Base-by-base conservation (phyloP, 352 stramenopile genomes). In the Globisporangium middletonii region DNA sequence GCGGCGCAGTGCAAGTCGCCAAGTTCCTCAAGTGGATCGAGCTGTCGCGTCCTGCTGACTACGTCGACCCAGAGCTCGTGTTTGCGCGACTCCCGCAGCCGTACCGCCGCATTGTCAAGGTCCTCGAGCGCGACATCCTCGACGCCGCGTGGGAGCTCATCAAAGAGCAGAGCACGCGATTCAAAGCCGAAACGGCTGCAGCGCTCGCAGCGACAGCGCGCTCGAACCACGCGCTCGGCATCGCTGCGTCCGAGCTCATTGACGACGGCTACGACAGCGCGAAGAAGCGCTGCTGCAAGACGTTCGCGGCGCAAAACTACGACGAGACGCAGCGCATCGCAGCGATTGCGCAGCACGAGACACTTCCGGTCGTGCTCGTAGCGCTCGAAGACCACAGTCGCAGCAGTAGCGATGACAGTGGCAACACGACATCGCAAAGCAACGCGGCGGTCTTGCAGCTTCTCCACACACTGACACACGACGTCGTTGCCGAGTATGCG, bases 71-170 rank as follows among this genome's bases (percentile, higher is more conserved):
- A 0, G 83, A 93, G 3, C 63, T 86, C 26, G 49, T 61, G 7
- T 82, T 89, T 42, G 65, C 75, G 12, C 62, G 71, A 0, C 75
- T 91, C 5, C 83, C 83, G 13, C 81, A 94, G 58, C 83, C 83
- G 4, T 91, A 79, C 43, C 77, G 79, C 2, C 73, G 74, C 13
- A 71, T 94, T 12, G 26, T 71, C 23, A 90, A 91, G 55, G 55
- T 94, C 55, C 61, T 89, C 11, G 70, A 94, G 16, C 30, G 57
- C 2, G 67, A 83, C 28, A 85, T 92, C 27, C 58, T 92, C 7
- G 75, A 93, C 44, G 67, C 49, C 19, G 68, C 80, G 38, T 89
- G 77, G 73, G 54, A 74, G 5, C 46, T 60, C 6, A 87, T 86
- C 65, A 70, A 55, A 19, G 55, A 62, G 16, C 64, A 72, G 45